Percentiles rank a stretch among this genome's conserved stretches.
Conservation (phyloP, 2,329 filamentous ascomycete genomes). For the Polychaeton citri region DNA sequence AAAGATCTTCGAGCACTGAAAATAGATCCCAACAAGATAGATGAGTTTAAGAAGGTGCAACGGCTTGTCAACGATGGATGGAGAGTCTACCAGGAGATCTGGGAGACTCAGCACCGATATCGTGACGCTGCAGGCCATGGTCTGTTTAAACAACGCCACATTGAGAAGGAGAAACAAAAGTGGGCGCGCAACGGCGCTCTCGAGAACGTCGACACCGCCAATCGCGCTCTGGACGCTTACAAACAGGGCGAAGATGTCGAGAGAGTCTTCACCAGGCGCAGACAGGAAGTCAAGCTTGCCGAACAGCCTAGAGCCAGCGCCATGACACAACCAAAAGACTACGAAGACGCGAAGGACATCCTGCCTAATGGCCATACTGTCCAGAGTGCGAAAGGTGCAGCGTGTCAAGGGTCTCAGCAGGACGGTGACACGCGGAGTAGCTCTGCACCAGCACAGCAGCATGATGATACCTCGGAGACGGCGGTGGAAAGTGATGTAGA, state of each 20-base stretch:
- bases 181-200: conserved; percentile 21
- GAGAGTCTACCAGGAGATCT: conserved; percentile 20
- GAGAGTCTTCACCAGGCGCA: conserved; percentile 14
- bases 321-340: conserved; percentile 11
- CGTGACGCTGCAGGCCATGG: conserved; percentile 10
- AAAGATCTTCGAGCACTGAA: conserved; percentile 14
- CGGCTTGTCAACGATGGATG: conserved; percentile 16
- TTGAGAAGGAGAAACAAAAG: conserved; percentile 12
- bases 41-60: conserved; percentile 1
- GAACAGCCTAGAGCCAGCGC: conserved; percentile 14
- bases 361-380: conserved; percentile 10
- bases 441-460: no score
- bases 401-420: no score
- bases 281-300: conserved; percentile 13
- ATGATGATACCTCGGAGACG: no score
- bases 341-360: conserved; percentile 3
- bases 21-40: neutral
- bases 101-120: conserved; percentile 12
- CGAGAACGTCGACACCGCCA: conserved; percentile 19
- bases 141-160: conserved; percentile 5
- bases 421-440: no score
- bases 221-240: conserved; percentile 13
- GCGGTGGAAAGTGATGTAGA: no score
- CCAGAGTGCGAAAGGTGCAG: conserved; percentile 2
- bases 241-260: conserved; percentile 17